Conservation (phyloP, 2,329 filamentous ascomycete species). For the Nothopassalora personata region DNA sequence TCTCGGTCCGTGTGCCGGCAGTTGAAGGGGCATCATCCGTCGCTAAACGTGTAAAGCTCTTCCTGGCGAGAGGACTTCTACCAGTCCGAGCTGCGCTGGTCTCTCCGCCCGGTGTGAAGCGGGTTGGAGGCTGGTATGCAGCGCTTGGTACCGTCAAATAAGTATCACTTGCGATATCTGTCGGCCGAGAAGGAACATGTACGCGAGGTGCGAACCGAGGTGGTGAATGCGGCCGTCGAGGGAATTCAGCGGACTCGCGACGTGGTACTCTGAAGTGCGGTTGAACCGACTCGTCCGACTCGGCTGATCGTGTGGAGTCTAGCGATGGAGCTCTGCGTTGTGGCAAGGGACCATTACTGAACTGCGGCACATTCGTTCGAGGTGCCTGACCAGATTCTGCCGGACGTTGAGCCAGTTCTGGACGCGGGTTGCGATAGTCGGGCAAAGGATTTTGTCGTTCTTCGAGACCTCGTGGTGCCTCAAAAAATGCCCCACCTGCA, state of each 20-base stretch:
- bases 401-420: not conserved
- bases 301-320: slow-evolving; percentile 10
- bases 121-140: slow-evolving; percentile 6
- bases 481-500: slow-evolving; percentile 40
- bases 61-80: slow-evolving; percentile 43
- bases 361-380: not conserved
- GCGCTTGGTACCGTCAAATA: slow-evolving; percentile 5
- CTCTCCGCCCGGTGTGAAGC: slow-evolving; percentile 3
- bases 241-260: not conserved
- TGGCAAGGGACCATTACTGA: not conserved
- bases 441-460: not conserved
- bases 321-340: slow-evolving; percentile 7
- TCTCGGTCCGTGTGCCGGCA: slow-evolving; percentile 14
- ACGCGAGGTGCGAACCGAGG: not conserved
- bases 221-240: not conserved
- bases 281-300: slow-evolving; percentile 12
- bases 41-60: slow-evolving; percentile 34
- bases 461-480: slow-evolving; percentile 29
- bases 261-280: slow-evolving; percentile 16
- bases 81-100: slow-evolving; percentile 29
- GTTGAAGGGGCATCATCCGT: slow-evolving; percentile 17
- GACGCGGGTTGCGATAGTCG: not conserved
- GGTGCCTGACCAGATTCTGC: not conserved
- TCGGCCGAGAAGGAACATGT: slow-evolving; percentile 4
- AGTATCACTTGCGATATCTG: not conserved